Conservation (phyloP, 768 basidiomycete species). For the Leccinum variicolor region DNA sequence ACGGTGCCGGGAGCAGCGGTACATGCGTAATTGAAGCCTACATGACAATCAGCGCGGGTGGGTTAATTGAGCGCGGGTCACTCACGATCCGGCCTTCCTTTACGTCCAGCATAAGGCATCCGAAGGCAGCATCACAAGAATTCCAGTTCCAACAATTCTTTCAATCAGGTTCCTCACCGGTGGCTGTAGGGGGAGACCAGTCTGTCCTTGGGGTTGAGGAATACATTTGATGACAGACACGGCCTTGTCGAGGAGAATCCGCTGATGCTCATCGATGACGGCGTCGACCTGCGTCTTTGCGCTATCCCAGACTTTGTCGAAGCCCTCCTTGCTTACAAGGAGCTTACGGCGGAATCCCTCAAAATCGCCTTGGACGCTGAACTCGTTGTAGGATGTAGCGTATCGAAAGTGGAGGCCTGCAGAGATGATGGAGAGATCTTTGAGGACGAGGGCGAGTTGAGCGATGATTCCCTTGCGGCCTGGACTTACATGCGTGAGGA, state of each 20-base stretch:
- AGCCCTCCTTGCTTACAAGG: constrained; percentile 69
- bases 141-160: constrained; percentile 99
- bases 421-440: constrained; percentile 90
- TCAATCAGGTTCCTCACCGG: constrained; percentile 89
- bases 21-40: constrained; percentile 95
- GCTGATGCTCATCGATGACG: constrained; percentile 89
- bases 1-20: constrained; percentile 53
- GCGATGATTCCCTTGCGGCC: constrained; percentile 91
- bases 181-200: constrained; percentile 42
- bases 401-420: constrained; percentile 98
- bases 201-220: constrained; percentile 48
- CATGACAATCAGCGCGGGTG: constrained; percentile 6
- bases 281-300: constrained; percentile 89
- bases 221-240: constrained; percentile 80
- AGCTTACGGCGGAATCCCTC: constrained; percentile 87
- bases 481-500: constrained; percentile 89
- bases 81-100: constrained; percentile 86
- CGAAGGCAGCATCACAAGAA: constrained; percentile 92
- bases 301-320: constrained; percentile 92
- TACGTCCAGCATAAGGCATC: constrained; percentile 82
- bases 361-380: constrained; percentile 86
- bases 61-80: constrained; percentile 2
- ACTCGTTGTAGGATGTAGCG: constrained; percentile 94
- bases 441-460: constrained; percentile 85
- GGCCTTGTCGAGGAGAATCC: constrained; percentile 84